Evolutionary conservation across 1,284 basidiomycete genomes (phyloP).

Genomic region (Inonotus obliquus): DNA sequence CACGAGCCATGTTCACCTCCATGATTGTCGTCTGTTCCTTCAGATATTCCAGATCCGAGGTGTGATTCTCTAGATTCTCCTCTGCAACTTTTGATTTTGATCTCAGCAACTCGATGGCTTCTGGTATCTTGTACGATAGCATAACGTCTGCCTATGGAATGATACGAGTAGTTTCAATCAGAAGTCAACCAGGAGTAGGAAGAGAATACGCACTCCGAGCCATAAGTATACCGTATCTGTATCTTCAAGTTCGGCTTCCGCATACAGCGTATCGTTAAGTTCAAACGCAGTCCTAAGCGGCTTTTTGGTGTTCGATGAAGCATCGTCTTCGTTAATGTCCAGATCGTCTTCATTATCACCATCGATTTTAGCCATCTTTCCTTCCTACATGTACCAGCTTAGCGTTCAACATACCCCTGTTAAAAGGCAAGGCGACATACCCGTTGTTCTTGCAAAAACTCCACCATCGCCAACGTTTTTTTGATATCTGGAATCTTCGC

Average conservation of each 20-base stretch:
- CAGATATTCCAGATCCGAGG: conserved; percentile 91
- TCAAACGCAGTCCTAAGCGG: conserved; percentile 87
- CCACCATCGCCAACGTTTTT: conserved; percentile 90
- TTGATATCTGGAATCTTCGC: conserved; percentile 97
- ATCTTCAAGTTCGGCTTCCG: conserved; percentile 85
- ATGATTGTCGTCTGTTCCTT: conserved; percentile 95
- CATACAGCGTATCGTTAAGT: conserved; percentile 92
- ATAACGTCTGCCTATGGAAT: conserved; percentile 86
- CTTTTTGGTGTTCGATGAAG: conserved; percentile 34
- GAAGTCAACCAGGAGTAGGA: conserved; percentile 1
- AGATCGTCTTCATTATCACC: conserved; percentile 45
- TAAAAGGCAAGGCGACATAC: conserved; percentile 35
- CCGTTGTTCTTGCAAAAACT: conserved; percentile 70
- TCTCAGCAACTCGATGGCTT: conserved; percentile 72
- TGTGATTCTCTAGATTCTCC: conserved; percentile 60
- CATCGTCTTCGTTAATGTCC: conserved; percentile 32
- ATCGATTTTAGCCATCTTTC: conserved; percentile 44
- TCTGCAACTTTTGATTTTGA: conserved; percentile 80
- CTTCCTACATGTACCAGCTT: conserved; percentile 40
- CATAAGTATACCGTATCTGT: conserved; percentile 90
- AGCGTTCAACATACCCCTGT: background rate
- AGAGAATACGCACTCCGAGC: conserved; percentile 79
- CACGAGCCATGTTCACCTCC: conserved; percentile 96
- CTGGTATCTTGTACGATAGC: conserved; percentile 88
- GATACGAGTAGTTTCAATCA: background rate